Base-by-base conservation (phyloP, 1,284 basidiomycete genomes). In the Naganishia cerealis region DNA sequence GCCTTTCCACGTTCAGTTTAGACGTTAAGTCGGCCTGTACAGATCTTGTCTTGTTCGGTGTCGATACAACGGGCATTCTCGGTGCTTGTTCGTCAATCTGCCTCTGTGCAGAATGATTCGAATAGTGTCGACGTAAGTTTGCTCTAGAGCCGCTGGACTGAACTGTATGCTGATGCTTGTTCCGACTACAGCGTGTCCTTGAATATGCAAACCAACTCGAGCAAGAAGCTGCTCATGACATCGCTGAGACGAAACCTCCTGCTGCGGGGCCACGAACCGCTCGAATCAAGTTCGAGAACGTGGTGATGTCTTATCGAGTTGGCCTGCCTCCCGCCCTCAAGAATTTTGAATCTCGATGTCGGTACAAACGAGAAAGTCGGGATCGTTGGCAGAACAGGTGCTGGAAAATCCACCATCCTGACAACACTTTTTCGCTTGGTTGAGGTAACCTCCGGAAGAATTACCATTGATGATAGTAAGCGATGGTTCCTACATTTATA, bases 11-110 rank as follows among this genome's bases (percentile, higher is more conserved):
- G 21, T 53, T 18, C 88, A 93, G 57, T 89, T n/a, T 88, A n/a
- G n/a, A n/a, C n/a, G 0, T 89, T 93, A 0, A 84, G 90, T 3
- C 86, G 92, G 73, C 91, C 88, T 36, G 83, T 83, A 73, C 77
- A 84, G 12, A 85, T 86, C 10, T 71, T 79, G 33, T 76, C 76
- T 0, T 78, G 78, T 54, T 69, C 74, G 5, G 66, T 76, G 4
- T 65, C 71, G 6, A 71, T 73, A 0, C 72, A 72, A 1, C 39
- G 43, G 8, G 72, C 72, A 12, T 68, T 75, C 18, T 67, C 67
- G n/a, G 67, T 72, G 16, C 50, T 77, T 26, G 72, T 77, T 5
- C 68, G 69, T 6, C 39, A 68, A 7, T 73, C 71, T 46, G 75
- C 75, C 6, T 68, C 70, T 62, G 71, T 74, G 9, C 74, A 78